Evolutionary conservation across 2,329 filamentous ascomycete genomes (phyloP), one percentile per base, ranked within the genome.

Genomic region (Diaporthe velutina): DNA sequence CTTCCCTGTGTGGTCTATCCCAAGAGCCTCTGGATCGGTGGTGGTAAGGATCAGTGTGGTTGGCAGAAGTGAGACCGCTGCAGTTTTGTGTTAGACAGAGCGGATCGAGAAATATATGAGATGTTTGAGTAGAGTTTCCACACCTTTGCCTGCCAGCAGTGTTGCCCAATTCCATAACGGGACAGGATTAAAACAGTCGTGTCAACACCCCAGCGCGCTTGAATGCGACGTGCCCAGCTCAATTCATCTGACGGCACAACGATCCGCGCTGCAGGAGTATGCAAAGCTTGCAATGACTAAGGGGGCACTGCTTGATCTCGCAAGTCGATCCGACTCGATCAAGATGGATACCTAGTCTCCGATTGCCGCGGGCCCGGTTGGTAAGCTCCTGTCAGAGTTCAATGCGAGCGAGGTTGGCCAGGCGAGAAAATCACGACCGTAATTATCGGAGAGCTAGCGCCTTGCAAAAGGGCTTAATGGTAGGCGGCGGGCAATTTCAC

Each of bases 91-190:
- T 50, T 71, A 38, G 54, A 42, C 57, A 25, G 66, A 52, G 71
- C 57, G 33, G 35, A 70, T 70, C 70, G 42, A 55, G 58, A 28
- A 42, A 28, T 61, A 61, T 22, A 61, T 42, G 55, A 50, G 50
- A 77, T 55, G 50, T 72, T 75, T 57, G 42, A 57, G 58, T 54
- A 54, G 71, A 71, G 42, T 35, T 45, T 73, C 78, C 82, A 71
- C 76, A 85, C 83, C 83, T 84, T 82, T 84, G 83, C 81, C 83
- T 83, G 78, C 78, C 76, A 77, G 79, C 80, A 79, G 79, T 79
- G 73, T 83, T 83, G 76, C 82, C 81, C 79, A 80, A 81, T 84
- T 84, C 83, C 83, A 85, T 85, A 81, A 80, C 83, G 81, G 82
- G 79, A 77, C 76, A 76, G 71, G 76, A 75, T 73, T 67, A 74